Base-by-base conservation (phyloP, 2,329 filamentous ascomycete genomes). In the Boeremia exigua region DNA sequence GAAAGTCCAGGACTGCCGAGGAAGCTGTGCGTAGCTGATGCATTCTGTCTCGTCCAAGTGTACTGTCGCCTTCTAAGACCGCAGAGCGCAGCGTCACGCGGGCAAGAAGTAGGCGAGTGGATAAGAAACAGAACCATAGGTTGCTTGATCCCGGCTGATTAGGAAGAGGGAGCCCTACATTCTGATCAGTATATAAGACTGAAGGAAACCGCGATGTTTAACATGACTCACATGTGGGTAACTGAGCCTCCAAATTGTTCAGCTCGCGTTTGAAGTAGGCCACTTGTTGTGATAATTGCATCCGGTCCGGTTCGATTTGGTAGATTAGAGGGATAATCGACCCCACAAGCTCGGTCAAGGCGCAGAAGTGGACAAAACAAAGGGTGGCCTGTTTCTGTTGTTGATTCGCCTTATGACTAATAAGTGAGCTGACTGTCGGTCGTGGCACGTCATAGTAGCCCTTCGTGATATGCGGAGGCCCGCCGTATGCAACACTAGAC, bases 361-460 rank as follows among this genome's bases (percentile, higher is more conserved):
- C 76, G 62, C 83, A 85, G 4, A 85, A 72, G 17, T 81, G 78
- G 33, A 84, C 78, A 53, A 84, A 84, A 38, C 81, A 82, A 42
- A 79, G 77, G 1, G 80, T 79, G 12, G 81, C 79, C 39, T 63
- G 79, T 73, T 69, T 81, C 73, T 64, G 78, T 65, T 33, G 72
- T 69, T 56, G 72, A 58, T 51, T 75, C 52, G 58, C 74, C 60
- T 62, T 75, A 10, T 29, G 71, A 54, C 47, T 79, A 58, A 73
- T 62, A 6, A 64, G 79, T 37, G 53, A 78, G 17, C 78, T 75
- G 6, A 81, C 67, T 0, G 78, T 80, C 4, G 83, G 83, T 37
- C 83, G 65, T 14, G 83, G 82, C 12, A 85, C 83, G 58, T 86
- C 82, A 60, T 84, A 84, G 62, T 84, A 82, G 23, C 78, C 78